A percentile compares a stretch with the other conserved stretches of the same genome.
These are phyloP conservation scores for Penicillium concentricum DNA, from an alignment of 2,329 filamentous ascomycete genomes.

Conservation along the genomic window DNA sequence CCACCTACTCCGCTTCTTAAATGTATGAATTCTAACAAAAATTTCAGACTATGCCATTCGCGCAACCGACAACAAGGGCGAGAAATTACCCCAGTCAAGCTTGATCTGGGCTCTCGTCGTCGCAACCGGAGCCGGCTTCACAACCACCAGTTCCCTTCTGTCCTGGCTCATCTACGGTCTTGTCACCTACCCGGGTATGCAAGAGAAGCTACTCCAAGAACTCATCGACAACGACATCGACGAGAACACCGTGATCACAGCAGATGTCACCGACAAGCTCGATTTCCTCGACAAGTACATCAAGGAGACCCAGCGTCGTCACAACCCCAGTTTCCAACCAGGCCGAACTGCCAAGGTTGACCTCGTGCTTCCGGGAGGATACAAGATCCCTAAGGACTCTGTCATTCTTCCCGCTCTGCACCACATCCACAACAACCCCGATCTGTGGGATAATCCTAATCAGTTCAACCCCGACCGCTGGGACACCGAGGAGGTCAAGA, in stretches of 20 bases:
- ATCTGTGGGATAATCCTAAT: conserved; percentile 58
- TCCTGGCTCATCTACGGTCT: conserved; percentile 59
- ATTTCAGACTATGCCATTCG: conserved; percentile 52
- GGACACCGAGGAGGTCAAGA: conserved; percentile 53
- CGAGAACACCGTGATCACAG: conserved; percentile 46
- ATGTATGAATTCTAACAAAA: background rate
- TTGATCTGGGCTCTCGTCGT: conserved; percentile 50
- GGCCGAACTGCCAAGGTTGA: conserved; percentile 58
- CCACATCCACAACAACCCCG: conserved; percentile 52
- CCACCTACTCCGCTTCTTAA: background rate
- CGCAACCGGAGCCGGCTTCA: conserved; percentile 59
- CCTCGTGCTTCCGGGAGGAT: conserved; percentile 60
- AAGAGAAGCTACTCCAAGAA: conserved; percentile 59
- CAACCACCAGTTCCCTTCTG: conserved; percentile 58
- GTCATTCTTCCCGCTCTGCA: conserved; percentile 55
- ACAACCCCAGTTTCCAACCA: conserved; percentile 63
- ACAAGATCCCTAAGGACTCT: conserved; percentile 53
- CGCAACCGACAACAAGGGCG: conserved; percentile 55
- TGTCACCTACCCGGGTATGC: conserved; percentile 54
- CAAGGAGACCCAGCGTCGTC: conserved; percentile 61
- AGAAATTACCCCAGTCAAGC: conserved; percentile 51
- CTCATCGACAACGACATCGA: conserved; percentile 51
- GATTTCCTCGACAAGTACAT: conserved; percentile 48
- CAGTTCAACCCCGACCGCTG: conserved; percentile 62
- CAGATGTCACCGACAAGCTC: conserved; percentile 51